Evolutionary conservation across 129 eudicot genomes (phyloP).

Genomic region (Arctium minus): DNA sequence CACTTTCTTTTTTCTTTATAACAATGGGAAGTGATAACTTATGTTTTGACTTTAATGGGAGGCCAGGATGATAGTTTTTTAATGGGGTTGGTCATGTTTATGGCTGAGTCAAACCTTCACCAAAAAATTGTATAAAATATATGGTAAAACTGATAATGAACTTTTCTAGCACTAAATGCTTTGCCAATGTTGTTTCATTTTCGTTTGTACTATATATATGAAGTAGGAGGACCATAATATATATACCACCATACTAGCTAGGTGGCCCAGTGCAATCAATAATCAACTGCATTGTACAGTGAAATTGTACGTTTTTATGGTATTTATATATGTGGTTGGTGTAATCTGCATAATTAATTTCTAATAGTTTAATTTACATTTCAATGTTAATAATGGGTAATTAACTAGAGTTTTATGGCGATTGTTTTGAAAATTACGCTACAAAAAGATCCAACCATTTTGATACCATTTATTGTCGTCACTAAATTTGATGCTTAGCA

Average conservation of each 20-base stretch:
- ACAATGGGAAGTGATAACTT: slow-evolving; percentile 5
- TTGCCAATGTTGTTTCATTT: slow-evolving; percentile 19
- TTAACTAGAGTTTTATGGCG: not conserved
- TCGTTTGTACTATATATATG: slow-evolving; percentile 15
- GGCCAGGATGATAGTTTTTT: slow-evolving; percentile 12
- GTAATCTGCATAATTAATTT: not conserved
- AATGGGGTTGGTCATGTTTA: slow-evolving; percentile 19
- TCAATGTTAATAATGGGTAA: not conserved
- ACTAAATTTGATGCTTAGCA: not conserved
- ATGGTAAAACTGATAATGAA: slow-evolving; percentile 22
- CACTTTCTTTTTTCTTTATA: not conserved
- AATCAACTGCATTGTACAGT: slow-evolving; percentile 7
- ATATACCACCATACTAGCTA: not conserved
- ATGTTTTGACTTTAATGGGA: slow-evolving; percentile 18
- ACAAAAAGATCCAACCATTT: not conserved
- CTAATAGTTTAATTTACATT: not conserved
- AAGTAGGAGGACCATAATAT: slow-evolving; percentile 17
- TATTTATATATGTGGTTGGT: slow-evolving; percentile 7
- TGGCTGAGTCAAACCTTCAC: slow-evolving; percentile 21
- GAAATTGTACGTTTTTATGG: not conserved
- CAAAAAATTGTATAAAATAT: not conserved
- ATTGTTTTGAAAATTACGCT: not conserved
- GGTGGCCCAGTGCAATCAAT: slow-evolving; percentile 18
- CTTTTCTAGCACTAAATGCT: slow-evolving; percentile 27
- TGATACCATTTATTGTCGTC: not conserved